Evolutionary conservation across 1,284 basidiomycete genomes (phyloP), one percentile per base, ranked within the genome.

Genomic region (Ustilago vetiveriae): DNA sequence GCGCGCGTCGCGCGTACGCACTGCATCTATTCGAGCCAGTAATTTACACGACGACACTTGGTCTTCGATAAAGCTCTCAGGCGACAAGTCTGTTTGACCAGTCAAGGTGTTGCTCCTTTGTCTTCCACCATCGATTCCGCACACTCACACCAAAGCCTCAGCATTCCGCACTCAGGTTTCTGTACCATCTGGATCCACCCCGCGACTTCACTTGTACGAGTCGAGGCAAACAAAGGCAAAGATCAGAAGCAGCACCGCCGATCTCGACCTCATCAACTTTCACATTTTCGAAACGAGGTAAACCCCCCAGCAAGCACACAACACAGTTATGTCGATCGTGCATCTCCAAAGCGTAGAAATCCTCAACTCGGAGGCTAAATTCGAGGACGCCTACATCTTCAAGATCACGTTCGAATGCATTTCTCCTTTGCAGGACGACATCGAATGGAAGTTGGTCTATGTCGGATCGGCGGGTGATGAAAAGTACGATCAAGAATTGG

Each of bases 381-480:
- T 80, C 54, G 26, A 59, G 54, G 94, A 98, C 78, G 86, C 90
- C 33, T 98, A 98, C 84, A 88, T 89, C 74, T 97, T 98, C 84
- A 89, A 92, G 74, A 94, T 99, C 82, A 96, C 94, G 0, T 99
- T 98, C 75, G 96, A 98, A 82, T 98, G 94, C 83, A 94, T 98
- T 73, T 90, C 94, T 7, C 89, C 90, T 10, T 86, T 98, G 47
- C 88, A 90, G 77, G 94, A 98, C 78, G 95, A 98, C 83, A 88
- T 98, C 68, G 95, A 98, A 83, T 98, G 95, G 95, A 90, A 89
- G 73, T 88, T 99, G 67, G 93, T 97, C 67, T 98, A 97, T 82
- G 95, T 98, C 48, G 94, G 96, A 4, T 94, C 91, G 1, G 94
- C 96, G 0, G 92, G 90, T 16, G 88, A 91, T 76, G 91, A 93